A percentile compares a stretch with the other conserved stretches of the same genome.
phyloP scores from a whole-genome alignment of 2,329 filamentous ascomycete genomes.

The Fusarium fracticaudum region DNA sequence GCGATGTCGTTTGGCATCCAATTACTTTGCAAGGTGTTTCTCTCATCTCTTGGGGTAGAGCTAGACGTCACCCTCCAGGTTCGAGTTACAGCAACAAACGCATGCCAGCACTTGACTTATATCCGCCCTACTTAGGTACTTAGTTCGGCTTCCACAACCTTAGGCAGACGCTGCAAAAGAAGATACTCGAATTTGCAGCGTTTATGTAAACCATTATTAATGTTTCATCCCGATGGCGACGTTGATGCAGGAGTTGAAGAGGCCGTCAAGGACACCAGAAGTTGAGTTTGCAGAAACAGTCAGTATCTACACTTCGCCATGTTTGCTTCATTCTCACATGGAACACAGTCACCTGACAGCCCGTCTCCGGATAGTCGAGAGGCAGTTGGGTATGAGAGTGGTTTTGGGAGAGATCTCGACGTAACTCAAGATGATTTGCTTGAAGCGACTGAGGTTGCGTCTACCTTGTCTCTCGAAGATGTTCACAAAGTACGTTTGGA shows the following conservation, averaged over 20 bases:
- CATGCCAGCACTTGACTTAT: not conserved
- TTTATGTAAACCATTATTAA: not conserved
- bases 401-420: constrained; percentile 41
- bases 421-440: constrained; percentile 56
- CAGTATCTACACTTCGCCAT: not conserved
- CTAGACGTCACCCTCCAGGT: not conserved
- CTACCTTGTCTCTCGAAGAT: constrained; percentile 47
- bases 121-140: not conserved
- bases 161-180: not conserved
- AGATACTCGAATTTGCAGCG: not conserved
- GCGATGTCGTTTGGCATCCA: not conserved
- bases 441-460: constrained; percentile 53
- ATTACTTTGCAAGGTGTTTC: not conserved
- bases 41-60: not conserved
- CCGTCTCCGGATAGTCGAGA: not conserved
- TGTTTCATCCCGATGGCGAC: not conserved
- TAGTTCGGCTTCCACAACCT: not conserved
- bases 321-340: not conserved
- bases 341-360: not conserved
- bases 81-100: not conserved
- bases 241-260: not conserved
- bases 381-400: not conserved
- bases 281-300: constrained; percentile 4
- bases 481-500: constrained; percentile 41
- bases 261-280: not conserved